Percentiles rank a stretch among this genome's conserved stretches.
Conservation (phyloP, 1,284 basidiomycete species). For the Trichosporon sp. region DNA sequence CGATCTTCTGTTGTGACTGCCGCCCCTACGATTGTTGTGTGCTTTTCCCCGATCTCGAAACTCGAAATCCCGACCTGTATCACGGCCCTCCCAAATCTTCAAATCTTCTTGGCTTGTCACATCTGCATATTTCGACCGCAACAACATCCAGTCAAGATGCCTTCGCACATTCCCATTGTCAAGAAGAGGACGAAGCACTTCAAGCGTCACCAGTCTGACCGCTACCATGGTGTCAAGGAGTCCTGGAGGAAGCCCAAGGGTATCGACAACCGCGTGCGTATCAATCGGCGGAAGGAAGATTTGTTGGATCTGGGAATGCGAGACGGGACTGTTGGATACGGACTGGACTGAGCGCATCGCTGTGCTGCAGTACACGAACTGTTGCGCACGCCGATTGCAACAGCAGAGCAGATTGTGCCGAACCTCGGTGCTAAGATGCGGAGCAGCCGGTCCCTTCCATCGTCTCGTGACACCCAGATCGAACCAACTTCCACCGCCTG, state of each 20-base stretch:
- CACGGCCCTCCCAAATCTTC: not conserved
- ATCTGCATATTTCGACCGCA: not conserved
- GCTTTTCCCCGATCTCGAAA: not conserved
- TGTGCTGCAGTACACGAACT: too few species aligned
- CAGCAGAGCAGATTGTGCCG: not conserved
- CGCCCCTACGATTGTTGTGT: not conserved
- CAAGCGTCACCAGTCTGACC: conserved; percentile 98
- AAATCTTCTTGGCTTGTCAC: not conserved
- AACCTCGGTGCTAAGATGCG: not conserved
- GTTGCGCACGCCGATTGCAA: too few species aligned
- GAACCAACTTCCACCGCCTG: not conserved
- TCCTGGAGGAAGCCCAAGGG: conserved; percentile 96
- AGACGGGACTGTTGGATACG: not conserved
- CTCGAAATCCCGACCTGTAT: conserved; percentile 1
- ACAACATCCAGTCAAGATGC: conserved; percentile 57
- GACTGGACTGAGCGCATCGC: not conserved
- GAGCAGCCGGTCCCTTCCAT: not conserved
- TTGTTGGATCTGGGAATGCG: not conserved
- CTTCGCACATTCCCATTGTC: conserved; percentile 79
- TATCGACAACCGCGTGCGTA: conserved; percentile 76
- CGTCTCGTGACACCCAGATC: not conserved
- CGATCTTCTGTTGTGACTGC: not conserved
- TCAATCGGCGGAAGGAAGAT: not conserved
- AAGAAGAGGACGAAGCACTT: conserved; percentile 95
- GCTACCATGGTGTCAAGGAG: conserved; percentile 91